Percentiles rank a stretch among this genome's conserved stretches.
phyloP scores from a whole-genome alignment of 352 stramenopile species.

The Elongisporangium senticosum region DNA sequence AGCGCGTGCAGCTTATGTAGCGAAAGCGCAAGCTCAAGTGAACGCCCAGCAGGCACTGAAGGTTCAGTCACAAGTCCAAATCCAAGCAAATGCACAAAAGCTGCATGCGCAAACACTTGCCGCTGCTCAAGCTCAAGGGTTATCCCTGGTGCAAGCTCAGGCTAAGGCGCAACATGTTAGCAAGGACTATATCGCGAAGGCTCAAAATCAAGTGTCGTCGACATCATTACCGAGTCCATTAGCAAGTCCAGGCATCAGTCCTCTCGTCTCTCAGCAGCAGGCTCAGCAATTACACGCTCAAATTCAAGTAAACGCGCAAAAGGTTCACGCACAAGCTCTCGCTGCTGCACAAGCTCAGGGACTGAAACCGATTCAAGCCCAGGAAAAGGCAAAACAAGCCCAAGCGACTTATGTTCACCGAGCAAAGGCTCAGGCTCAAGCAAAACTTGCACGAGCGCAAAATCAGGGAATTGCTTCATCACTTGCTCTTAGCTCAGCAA shows the following conservation, averaged over 20 bases:
- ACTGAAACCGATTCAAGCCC: constrained; percentile 79
- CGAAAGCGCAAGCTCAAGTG: constrained; percentile 82
- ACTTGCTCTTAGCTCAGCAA: constrained; percentile 15
- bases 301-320: constrained; percentile 88
- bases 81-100: constrained; percentile 87
- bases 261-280: constrained; percentile 72
- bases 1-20: constrained; percentile 78
- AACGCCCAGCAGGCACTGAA: constrained; percentile 80
- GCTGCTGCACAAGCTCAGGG: constrained; percentile 80
- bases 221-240: constrained; percentile 46
- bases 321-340: constrained; percentile 85
- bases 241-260: constrained; percentile 38
- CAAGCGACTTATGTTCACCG: constrained; percentile 84
- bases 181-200: constrained; percentile 89
- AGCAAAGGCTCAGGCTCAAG: constrained; percentile 82
- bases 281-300: constrained; percentile 83
- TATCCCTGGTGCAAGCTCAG: constrained; percentile 83
- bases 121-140: constrained; percentile 74
- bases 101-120: constrained; percentile 81
- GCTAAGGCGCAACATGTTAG: constrained; percentile 83
- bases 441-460: constrained; percentile 78
- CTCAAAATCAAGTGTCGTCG: constrained; percentile 76
- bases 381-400: constrained; percentile 88
- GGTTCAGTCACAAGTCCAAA: constrained; percentile 84
- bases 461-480: constrained; percentile 43